Percentiles rank a stretch among this genome's conserved stretches.
phyloP scores from a whole-genome alignment of 2,329 filamentous ascomycete genomes.

The Dothidotthia symphoricarpi region DNA sequence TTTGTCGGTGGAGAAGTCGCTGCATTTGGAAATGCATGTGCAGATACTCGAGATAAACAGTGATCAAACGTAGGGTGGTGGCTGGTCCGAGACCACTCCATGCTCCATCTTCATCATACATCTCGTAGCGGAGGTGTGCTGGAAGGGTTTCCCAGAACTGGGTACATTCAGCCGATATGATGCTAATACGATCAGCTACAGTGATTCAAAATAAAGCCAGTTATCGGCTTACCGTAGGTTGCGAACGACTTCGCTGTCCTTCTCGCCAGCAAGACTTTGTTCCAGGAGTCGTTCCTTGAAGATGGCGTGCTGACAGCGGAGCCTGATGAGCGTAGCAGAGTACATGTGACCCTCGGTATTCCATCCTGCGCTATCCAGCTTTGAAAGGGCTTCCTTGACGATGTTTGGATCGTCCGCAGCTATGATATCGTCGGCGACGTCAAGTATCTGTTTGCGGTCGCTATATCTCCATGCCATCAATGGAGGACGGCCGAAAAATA shows the following conservation, averaged over 20 bases:
- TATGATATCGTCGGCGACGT: constrained; percentile 31
- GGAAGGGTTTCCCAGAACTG: constrained; percentile 32
- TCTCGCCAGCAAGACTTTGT: constrained; percentile 33
- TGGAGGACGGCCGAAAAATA: constrained; percentile 38
- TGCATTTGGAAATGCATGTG: constrained; percentile 38
- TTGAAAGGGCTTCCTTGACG: constrained; percentile 27
- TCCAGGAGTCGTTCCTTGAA: constrained; percentile 37
- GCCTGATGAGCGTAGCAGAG: constrained; percentile 27
- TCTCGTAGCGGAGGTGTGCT: constrained; percentile 36
- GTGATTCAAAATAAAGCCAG: too few species aligned
- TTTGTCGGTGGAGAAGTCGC: constrained; percentile 34
- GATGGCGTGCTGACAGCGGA: constrained; percentile 26
- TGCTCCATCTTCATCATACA: constrained; percentile 32
- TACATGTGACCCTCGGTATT: constrained; percentile 29
- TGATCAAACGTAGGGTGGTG: constrained; percentile 28
- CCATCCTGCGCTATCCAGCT: constrained; percentile 34
- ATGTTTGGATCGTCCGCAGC: constrained; percentile 23
- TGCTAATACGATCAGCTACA: constrained; percentile 16
- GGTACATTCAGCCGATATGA: constrained; percentile 28
- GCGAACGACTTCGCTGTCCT: constrained; percentile 26
- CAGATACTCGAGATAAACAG: constrained; percentile 36
- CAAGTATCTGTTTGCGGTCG: constrained; percentile 32
- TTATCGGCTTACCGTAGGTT: constrained; percentile 30
- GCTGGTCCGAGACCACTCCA: constrained; percentile 28
- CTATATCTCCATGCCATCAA: constrained; percentile 38